Base-by-base conservation (phyloP, 1,139 yeast genomes). In the Yamadazyma diddensiae region DNA sequence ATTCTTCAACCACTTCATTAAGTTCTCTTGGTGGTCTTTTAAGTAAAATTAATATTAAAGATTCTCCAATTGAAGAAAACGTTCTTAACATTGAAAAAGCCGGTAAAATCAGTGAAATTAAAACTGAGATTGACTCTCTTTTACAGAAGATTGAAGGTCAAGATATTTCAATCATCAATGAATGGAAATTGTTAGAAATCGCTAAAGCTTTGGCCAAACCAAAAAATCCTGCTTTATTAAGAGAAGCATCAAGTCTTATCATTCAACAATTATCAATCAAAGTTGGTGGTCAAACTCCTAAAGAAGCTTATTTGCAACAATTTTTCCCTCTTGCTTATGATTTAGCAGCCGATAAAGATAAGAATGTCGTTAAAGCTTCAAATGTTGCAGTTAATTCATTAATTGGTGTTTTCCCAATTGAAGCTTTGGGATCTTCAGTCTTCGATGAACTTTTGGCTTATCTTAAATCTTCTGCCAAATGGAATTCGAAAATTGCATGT, bases 401-500 rank as follows among this genome's bases (percentile, higher is more conserved):
- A 30, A 74, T 78, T 49, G 82, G 79, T 5, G 63, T 77, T 41
- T 83, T 74, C 64, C 88, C 94, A 25, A 64, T 73, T n/a, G 95
- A 87, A 59, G 94, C 94, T 1, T 70, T 82, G 43, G 81, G 87
- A 2, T 69, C 92, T 6, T 73, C 75, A 9, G 71, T 90, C 21
- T 56, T 92, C 30, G 78, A 82, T 36, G 73, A 65, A 35, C 55
- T 86, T 18, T 60, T 85, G 43, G 56, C 53, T 11, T 88, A 84
- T 54, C 70, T 92, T 49, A 69, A 72, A 39, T 79, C 90, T 2
- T 80, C 95, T 31, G 95, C 96, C 34, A 92, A 90, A 62, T 90
- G 97, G 96, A 94, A 86, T 59, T 74, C 88, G 31, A 90, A 92
- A 60, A 53, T 86, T 33, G 94, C 84, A 12, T 94, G 94, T 35